Base-by-base conservation (phyloP, 1,139 yeast species). In the Pichia sp. region DNA sequence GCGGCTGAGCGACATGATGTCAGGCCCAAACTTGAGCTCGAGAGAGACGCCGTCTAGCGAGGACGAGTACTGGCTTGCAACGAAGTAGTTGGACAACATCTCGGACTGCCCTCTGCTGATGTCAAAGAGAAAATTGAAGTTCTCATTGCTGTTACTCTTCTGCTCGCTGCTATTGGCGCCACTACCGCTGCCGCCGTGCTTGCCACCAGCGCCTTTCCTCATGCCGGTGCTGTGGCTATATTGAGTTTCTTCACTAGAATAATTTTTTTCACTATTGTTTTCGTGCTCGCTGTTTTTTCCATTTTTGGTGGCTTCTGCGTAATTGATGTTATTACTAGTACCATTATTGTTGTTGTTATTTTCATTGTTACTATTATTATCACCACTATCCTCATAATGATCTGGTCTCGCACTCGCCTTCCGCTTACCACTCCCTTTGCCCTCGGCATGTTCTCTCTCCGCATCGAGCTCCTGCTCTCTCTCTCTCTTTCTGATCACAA, bases 61-160 rank as follows among this genome's bases (percentile, higher is more conserved):
- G 16, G 49, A 16, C 10, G 52, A 15, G 29, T 52, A 56, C 16
- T 57, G 56, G 16, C 44, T 48, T 4, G 57, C 49, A 11, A 56
- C 52, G 46, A 53, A 52, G 45, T 46, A 49, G 26, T 46, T 49
- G 8, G 54, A 45, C 7, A 55, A 30, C 19, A 48, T 31, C 29
- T 47, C 57, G 29, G 54, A 43, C 43, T 53, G 49, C 13, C 34
- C 36, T 7, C 32, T 42, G 15, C 52, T 16, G 11, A 56, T 53
- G 45, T 56, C 56, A 38, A 56, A 49, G 8, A 57, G 31, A 11
- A 45, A 51, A 34, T 45, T 51, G 29, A 31, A 51, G 47, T 49
- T 45, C 11, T 54, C 53, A 40, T 50, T 40, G 38, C 48, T 48
- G 38, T 51, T 48, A 4, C 13, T 10, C 11, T 43, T 43, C n/a